These are phyloP conservation scores for Penicillium canariense DNA, from an alignment of 495 filamentous ascomycete genomes.

Conservation along the genomic window DNA sequence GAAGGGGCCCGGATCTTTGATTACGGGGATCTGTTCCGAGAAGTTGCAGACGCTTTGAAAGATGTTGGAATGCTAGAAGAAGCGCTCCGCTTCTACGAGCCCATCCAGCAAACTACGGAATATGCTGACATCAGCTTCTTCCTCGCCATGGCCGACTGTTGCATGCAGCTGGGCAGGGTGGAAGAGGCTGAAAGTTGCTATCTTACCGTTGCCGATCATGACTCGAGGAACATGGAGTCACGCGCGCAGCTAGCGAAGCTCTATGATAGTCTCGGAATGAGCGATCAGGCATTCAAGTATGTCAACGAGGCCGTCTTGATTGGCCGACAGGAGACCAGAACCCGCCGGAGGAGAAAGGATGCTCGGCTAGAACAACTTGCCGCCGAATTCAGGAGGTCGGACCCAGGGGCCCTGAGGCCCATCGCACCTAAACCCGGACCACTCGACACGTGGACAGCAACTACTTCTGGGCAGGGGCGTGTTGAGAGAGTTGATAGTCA, in stretches of 20 bases:
- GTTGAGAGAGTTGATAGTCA: constrained; percentile 38
- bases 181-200: constrained; percentile 74
- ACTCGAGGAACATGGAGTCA: constrained; percentile 65
- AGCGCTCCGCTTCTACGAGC: constrained; percentile 72
- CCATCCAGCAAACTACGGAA: constrained; percentile 58
- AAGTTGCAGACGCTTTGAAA: constrained; percentile 66
- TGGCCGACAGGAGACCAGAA: constrained; percentile 41
- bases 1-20: constrained; percentile 52
- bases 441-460: constrained; percentile 20
- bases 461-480: constrained; percentile 15
- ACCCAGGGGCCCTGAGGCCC: constrained; percentile 12
- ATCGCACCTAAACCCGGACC: constrained; percentile 30
- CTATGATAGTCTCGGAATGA: constrained; percentile 67
- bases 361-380: constrained; percentile 44
- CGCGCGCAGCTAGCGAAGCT: constrained; percentile 75
- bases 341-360: constrained; percentile 36
- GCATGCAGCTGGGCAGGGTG: constrained; percentile 56
- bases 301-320: constrained; percentile 70
- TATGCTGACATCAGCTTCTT: constrained; percentile 60
- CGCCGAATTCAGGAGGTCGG: constrained; percentile 36
- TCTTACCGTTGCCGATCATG: constrained; percentile 64
- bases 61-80: constrained; percentile 53
- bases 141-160: constrained; percentile 73
- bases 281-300: constrained; percentile 68
- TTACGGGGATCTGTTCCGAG: constrained; percentile 74